A percentile compares a stretch with the other conserved stretches of the same genome.
Conservation (phyloP, 139 green algal species). For the Chlamydomonas sphaeroides region DNA sequence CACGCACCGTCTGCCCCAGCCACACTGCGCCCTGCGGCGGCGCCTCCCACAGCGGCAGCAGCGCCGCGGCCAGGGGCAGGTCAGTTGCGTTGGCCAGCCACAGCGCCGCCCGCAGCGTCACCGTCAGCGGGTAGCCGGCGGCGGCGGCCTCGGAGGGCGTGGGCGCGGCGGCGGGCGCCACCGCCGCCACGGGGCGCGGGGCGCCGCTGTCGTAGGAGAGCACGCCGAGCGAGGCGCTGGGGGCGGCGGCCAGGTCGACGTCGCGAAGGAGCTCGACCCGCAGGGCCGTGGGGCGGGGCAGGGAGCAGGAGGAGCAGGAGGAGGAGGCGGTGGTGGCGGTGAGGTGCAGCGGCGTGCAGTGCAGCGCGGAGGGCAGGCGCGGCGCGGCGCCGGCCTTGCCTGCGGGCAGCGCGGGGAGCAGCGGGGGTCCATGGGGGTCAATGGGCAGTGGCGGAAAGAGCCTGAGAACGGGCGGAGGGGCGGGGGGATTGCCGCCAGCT, state of each 20-base stretch:
- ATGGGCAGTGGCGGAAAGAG: no score
- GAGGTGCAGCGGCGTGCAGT: not conserved
- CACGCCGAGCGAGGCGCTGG: not conserved
- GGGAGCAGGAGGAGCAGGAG: not conserved
- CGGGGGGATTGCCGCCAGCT: no score
- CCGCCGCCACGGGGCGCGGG: not conserved
- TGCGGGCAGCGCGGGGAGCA: not conserved
- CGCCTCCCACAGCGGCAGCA: constrained; percentile 51
- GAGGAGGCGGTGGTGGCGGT: no score
- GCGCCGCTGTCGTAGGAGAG: no score
- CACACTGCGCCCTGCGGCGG: not conserved
- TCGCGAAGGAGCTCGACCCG: not conserved
- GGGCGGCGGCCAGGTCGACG: not conserved
- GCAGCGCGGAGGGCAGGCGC: not conserved
- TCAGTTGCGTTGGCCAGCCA: constrained; percentile 79
- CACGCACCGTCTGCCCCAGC: not conserved
- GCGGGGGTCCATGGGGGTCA: no score
- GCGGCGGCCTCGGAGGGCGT: constrained; percentile 50
- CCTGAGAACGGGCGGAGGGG: no score
- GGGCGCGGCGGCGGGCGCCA: not conserved
- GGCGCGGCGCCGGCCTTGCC: no score
- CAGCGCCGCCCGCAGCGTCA: constrained; percentile 70
- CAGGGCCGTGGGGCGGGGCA: not conserved
- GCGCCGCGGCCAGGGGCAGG: constrained; percentile 59
- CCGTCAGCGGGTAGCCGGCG: constrained; percentile 62